Base-by-base conservation (phyloP, 192 early-diverging fungal species). In the Allomyces macrogynus region DNA sequence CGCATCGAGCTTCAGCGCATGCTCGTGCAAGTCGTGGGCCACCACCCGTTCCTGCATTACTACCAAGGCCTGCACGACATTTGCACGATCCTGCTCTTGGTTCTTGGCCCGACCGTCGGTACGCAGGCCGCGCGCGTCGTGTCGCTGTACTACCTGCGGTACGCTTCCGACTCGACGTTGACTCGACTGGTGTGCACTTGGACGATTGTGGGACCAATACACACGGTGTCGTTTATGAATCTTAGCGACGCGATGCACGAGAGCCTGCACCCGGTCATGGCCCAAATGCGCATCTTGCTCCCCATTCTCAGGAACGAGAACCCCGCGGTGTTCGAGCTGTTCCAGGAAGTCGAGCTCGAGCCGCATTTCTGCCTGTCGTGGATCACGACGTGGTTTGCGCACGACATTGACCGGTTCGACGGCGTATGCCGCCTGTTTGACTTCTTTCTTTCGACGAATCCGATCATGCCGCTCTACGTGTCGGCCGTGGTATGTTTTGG, bases 311-410 rank as follows among this genome's bases (percentile, higher is more conserved):
- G 43, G 24, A 63, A 5, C 22, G 23, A 49, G 7, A 24, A 69
- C 23, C 62, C 64, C 22, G 12, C 12, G 7, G 8, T 72, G 27
- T 54, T 61, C n/a, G 22, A 10, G 2, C 64, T 67, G 60, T 61
- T 72, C n/a, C 10, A 24, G 14, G 27, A 57, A 23, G 12, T 14
- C 27, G 74, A 76, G 27, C 73, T 87, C 23, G 76, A 79, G 62
- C 83, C 85, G 24, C 83, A 78, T 62, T 88, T 86, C 69, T 82
- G 79, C 27, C 72, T 88, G 60, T 82, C 81, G 64, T 87, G 84
- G 84, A 72, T 86, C 64, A 66, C 87, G 60, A 87, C 87, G 23
- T 88, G 87, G 87, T 84, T 80, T 66, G 79, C 77, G 24, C 87
- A 88, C 66, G 79, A 86, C 63, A 23, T 88, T 16, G 69, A 72